Evolutionary conservation across 495 filamentous ascomycete genomes (phyloP), one percentile per base, ranked within the genome.

Genomic region (Penicillium coprophilum): DNA sequence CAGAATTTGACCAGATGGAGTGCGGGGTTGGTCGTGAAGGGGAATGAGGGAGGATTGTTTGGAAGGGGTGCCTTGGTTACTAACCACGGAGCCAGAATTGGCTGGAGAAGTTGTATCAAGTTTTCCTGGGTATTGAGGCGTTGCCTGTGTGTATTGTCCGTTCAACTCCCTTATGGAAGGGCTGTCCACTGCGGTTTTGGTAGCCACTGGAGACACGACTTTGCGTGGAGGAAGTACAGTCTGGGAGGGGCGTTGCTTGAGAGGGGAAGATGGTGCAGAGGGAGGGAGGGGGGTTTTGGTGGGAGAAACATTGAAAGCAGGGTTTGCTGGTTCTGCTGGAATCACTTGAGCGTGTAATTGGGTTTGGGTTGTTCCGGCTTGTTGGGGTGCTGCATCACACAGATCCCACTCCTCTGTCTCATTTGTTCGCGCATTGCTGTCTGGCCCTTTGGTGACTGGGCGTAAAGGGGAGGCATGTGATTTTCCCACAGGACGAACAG

Each of bases 401-500:
- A 81, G 74, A 27, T 72, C 66, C 68, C 68, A 69, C 10, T 73
- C 72, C 56, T 68, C 32, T 62, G 71, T 61, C 72, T 76, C 70
- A n/a, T 51, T 78, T 68, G 46, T 76, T 50, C 87, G 77, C 15
- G 83, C 77, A 66, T 94, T 93, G 5, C 86, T 82, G 4, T 82
- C 84, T 10, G 88, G 82, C 38, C 88, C 88, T 50, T 88, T 89
- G 84, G 94, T 84, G 83, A 94, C 84, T 0, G 85, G 76, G 52
- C 82, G 85, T 20, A 91, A 72, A 11, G 54, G 48, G 4, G 57
- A 36, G 8, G 73, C 84, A 8, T 60, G 60, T 23, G 75, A 78
- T 64, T 86, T 77, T 30, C 79, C 82, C 21, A 81, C 84, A 28
- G 92, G 85, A 41, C 90, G 80, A 46, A 96, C 87, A 2, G 92